phyloP scores from a whole-genome alignment of 345 rosid genomes.

The Limnanthes douglasii region DNA sequence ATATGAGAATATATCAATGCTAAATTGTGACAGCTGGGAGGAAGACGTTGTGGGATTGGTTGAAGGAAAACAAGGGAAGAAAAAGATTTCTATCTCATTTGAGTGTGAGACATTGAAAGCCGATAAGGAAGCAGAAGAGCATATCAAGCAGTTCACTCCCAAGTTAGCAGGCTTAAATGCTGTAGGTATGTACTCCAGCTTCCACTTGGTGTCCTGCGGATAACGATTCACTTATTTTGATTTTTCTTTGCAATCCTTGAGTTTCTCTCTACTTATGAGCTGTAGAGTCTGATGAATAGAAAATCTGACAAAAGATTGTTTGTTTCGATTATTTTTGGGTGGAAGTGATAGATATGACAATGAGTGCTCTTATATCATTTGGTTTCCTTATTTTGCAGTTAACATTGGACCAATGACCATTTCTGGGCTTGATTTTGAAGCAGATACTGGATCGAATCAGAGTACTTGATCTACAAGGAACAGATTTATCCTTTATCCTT shows the following conservation, averaged over 20 bases:
- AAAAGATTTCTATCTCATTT: slow-evolving; percentile 46
- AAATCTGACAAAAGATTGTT: slow-evolving; percentile 1
- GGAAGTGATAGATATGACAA: not conserved
- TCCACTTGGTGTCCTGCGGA: not conserved
- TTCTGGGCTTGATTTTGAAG: slow-evolving; percentile 43
- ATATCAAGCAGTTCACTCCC: slow-evolving; percentile 72
- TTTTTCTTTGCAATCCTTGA: not conserved
- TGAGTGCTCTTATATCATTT: slow-evolving; percentile 1
- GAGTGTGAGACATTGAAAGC: slow-evolving; percentile 92
- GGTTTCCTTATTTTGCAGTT: slow-evolving; percentile 28
- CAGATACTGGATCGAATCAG: too few species aligned
- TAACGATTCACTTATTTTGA: not conserved
- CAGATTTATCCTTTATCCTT: too few species aligned
- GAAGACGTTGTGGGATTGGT: slow-evolving; percentile 58
- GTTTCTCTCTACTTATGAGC: not conserved
- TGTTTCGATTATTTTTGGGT: not conserved
- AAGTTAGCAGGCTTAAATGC: slow-evolving; percentile 74
- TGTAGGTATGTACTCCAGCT: slow-evolving; percentile 36
- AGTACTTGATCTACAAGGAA: too few species aligned
- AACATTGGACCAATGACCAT: slow-evolving; percentile 72
- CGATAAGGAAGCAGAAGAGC: slow-evolving; percentile 82
- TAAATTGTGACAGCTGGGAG: slow-evolving; percentile 84
- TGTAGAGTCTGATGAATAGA: too few species aligned
- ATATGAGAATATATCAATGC: too few species aligned
- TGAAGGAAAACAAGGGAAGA: slow-evolving; percentile 46